Base-by-base conservation (phyloP, 169 alveolate species). In the Plasmodium vivax region DNA sequence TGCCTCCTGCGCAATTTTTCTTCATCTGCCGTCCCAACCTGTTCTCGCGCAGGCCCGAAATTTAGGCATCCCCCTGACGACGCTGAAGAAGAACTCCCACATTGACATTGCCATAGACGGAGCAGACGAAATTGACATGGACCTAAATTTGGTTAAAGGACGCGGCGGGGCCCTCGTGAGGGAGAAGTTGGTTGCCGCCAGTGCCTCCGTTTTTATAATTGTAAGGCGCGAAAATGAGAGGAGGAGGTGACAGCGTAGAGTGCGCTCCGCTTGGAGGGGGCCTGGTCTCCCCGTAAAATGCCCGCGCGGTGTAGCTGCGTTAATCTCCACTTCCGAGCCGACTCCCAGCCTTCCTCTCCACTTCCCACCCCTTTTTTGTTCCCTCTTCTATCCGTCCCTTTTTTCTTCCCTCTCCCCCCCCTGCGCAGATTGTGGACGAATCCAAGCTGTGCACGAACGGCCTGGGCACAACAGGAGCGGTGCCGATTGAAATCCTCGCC, bases 91-190 rank as follows among this genome's bases (percentile, higher is more conserved):
- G 3, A 68, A 88, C 36, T 71, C 74, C 4, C 32, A 58, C 14
- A 94, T 97, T 19, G 98, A 96, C 74, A 96, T 97, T 19, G 96
- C 98, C 8, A 94, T 97, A 19, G 98, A 97, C 82, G 98, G 98
- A 0, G 97, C 98, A 0, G 98, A 97, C 82, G 98, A 97, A 56
- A 95, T 97, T 38, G 98, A 96, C 77, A 27, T 82, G 41, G 34
- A 96, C 19, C 83, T 97, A 73, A 95, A 94, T 84, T 92, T 97
- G 23, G 93, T 97, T 30, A 97, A 97, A 94, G 98, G 98, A 7
- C 95, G 98, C 0, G 98, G 98, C 0, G 98, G 98, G 19, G 98
- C 98, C 27, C 85, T 97, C 23, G 96, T 97, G 90, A 95, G 98
- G 58, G 98, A 97, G 84, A 96, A 96, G 92, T 85, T 97, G 82